Evolutionary conservation across 2,329 filamentous ascomycete genomes (phyloP).

Genomic region (Plenodomus biglobosus): DNA sequence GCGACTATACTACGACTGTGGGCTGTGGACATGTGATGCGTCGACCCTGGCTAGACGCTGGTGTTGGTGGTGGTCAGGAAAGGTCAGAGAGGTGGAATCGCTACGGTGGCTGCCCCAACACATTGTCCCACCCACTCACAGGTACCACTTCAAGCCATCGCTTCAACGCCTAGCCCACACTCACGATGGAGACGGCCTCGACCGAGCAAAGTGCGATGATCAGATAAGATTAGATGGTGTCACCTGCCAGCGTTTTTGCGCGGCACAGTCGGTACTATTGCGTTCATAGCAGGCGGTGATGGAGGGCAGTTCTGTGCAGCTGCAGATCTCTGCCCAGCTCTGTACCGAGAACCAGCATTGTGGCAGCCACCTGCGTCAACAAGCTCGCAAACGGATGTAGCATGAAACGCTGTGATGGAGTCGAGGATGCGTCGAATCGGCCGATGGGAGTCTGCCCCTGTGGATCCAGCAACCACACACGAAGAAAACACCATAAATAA

Average conservation of each 20-base stretch:
- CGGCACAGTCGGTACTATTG: not conserved
- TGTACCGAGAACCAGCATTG: not conserved
- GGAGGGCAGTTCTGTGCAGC: not conserved
- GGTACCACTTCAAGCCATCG: not conserved
- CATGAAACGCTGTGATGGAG: no score
- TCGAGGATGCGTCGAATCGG: constrained; percentile 11
- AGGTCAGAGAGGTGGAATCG: no score
- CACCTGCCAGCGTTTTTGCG: constrained; percentile 1
- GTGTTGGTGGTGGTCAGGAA: no score
- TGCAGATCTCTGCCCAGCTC: not conserved
- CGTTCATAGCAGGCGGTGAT: not conserved
- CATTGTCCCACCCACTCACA: not conserved
- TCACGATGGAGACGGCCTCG: not conserved
- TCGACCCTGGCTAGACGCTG: no score
- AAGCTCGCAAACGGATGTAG: constrained; percentile 1
- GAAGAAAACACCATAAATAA: not conserved
- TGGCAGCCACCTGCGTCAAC: constrained; percentile 1
- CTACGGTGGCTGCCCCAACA: no score
- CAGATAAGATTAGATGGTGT: constrained; percentile 19
- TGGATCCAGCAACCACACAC: no score
- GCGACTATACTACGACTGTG: no score
- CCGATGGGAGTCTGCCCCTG: no score
- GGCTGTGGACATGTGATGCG: no score
- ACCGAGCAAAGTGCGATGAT: constrained; percentile 9
- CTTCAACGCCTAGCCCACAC: not conserved